Evolutionary conservation across 371 early-diverging fungal species (phyloP), one percentile per base, ranked within the genome.

Genomic region (Mucor indicus): DNA sequence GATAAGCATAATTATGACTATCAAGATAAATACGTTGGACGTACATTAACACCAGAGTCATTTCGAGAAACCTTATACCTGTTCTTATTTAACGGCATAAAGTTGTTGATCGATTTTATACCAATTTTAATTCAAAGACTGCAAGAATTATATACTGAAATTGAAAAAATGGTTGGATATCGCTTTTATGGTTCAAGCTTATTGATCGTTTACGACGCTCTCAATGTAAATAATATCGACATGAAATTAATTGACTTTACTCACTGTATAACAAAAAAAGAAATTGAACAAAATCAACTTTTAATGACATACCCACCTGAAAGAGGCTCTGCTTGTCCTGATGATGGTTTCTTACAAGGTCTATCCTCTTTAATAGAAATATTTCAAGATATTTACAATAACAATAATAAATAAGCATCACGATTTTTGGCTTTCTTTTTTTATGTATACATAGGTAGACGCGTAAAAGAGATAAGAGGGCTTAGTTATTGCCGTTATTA

Each of bases 211-310:
- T 66, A 66, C 49, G 67, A 66, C 31, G 64, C 53, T 10, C 13
- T 38, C n/a, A 47, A 22, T 20, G 7, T 33, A 13, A 44, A 43
- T 15, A 22, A 35, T 2, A 79, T 87, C 12, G 77, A 81, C 46
- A 64, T 94, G 33, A 84, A 84, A 38, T 86, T 94, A 56, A 93
- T 95, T 51, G 95, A 95, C 53, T 95, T 94, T 63, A 90, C 92
- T 5, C 85, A 94, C 55, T 91, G 91, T 50, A 57, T 63, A 8
- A 63, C 58, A n/a, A 36, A 44, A 12, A 44, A 33, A 11, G 60
- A 64, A 40, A 23, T 60, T 10, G 48, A 50, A 24, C 32, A 57
- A 24, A 57, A 60, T 22, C 42, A 53, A 20, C 22, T 51, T 17
- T 19, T 42, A n/a, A 60, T 64, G 65, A 49, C 75, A 20, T 85